Conservation (phyloP, 805 yeast species). For the Torulaspora franciscae region DNA sequence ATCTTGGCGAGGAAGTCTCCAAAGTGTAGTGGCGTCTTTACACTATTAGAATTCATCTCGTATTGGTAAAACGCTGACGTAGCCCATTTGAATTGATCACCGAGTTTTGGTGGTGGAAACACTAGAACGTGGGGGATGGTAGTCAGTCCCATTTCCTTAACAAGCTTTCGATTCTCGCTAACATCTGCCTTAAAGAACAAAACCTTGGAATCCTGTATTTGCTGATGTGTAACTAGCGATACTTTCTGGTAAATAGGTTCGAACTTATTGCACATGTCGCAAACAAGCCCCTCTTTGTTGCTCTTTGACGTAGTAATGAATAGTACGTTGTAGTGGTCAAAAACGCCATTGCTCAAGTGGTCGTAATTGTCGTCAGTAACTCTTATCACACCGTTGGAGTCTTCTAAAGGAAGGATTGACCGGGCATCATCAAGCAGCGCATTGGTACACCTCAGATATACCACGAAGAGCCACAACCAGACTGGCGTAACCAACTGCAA, state of each 20-base stretch:
- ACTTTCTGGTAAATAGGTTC: conserved; percentile 41
- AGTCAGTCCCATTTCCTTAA: conserved; percentile 40
- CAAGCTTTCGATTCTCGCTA: conserved; percentile 39
- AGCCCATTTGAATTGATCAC: conserved; percentile 28
- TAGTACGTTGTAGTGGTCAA: conserved; percentile 49
- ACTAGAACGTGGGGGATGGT: conserved; percentile 67
- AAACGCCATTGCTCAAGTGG: conserved; percentile 41
- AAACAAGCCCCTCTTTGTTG: conserved; percentile 40
- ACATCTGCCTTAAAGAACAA: conserved; percentile 52
- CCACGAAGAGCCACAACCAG: neutral
- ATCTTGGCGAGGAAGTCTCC: conserved; percentile 50
- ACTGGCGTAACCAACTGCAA: conserved; percentile 3
- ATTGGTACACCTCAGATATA: conserved; percentile 2
- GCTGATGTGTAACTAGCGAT: conserved; percentile 40
- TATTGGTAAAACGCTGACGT: conserved; percentile 37
- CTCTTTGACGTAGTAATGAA: conserved; percentile 48
- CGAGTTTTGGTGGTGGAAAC: conserved; percentile 45
- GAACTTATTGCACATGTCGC: conserved; percentile 43
- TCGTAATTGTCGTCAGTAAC: conserved; percentile 41
- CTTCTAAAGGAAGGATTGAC: conserved; percentile 19
- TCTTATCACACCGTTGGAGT: conserved; percentile 39
- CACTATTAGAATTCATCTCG: conserved; percentile 28
- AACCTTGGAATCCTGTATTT: conserved; percentile 41
- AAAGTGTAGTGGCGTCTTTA: conserved; percentile 42
- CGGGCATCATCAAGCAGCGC: conserved; percentile 8